These are phyloP conservation scores for Aurantiochytrium sp. DNA, from an alignment of 108 stramenopile genomes.

Conservation along the genomic window DNA sequence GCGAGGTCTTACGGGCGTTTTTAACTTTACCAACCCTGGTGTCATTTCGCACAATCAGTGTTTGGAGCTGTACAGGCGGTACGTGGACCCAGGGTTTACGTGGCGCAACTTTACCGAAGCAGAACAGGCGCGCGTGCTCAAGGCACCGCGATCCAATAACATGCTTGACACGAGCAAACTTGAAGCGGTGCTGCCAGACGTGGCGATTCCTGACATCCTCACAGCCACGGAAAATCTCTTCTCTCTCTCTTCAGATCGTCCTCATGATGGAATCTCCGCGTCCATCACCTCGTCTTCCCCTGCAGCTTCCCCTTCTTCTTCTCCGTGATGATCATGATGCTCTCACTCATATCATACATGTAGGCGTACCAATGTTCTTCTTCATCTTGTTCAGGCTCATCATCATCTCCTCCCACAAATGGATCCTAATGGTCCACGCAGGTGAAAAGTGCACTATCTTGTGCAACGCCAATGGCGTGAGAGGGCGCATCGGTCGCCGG, in stretches of 20 bases:
- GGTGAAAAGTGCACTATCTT: too few species aligned
- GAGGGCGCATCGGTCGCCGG: too few species aligned
- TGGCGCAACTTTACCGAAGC: conserved; percentile 92
- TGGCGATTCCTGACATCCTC: conserved; percentile 79
- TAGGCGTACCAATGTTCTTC: too few species aligned
- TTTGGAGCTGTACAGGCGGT: conserved; percentile 89
- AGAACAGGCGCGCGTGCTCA: conserved; percentile 77
- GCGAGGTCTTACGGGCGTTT: conserved; percentile 77
- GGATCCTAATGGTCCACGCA: too few species aligned
- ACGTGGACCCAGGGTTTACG: conserved; percentile 92
- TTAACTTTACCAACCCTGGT: conserved; percentile 99
- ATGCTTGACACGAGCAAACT: conserved; percentile 92
- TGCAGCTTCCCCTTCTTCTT: background rate
- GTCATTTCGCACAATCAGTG: conserved; percentile 98
- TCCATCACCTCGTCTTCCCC: background rate
- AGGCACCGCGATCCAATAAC: conserved; percentile 94
- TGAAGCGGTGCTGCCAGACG: conserved; percentile 76
- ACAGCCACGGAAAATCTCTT: conserved; percentile 79
- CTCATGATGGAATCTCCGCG: background rate
- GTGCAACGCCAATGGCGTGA: too few species aligned
- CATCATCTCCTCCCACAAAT: too few species aligned
- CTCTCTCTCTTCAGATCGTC: conserved; percentile 22
- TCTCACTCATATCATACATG: too few species aligned
- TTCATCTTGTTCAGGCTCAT: too few species aligned
- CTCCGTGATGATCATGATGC: too few species aligned